Conservation (phyloP, 2,329 filamentous ascomycete species). For the Monosporascus sp. region DNA sequence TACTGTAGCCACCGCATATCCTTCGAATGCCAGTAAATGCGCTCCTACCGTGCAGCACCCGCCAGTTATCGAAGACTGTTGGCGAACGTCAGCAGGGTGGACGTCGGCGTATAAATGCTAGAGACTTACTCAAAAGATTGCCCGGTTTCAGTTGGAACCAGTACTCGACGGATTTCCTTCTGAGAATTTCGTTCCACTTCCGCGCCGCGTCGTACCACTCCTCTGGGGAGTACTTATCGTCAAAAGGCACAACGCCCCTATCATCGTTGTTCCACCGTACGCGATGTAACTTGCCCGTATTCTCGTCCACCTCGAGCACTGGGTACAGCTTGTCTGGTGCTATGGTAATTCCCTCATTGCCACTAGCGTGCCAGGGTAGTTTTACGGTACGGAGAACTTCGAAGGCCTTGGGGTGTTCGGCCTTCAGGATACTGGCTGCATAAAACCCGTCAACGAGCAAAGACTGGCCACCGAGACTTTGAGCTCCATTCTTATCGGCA, state of each 20-base stretch:
- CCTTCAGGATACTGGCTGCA: constrained; percentile 56
- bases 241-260: constrained; percentile 62
- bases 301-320: constrained; percentile 59
- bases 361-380: constrained; percentile 80
- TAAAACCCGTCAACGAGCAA: constrained; percentile 83
- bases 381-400: constrained; percentile 48
- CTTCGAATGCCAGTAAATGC: constrained; percentile 78
- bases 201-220: constrained; percentile 78
- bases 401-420: constrained; percentile 52
- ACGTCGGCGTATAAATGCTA: constrained; percentile 1
- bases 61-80: constrained; percentile 91
- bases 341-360: constrained; percentile 79
- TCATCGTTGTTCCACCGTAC: constrained; percentile 95
- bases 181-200: constrained; percentile 67
- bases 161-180: constrained; percentile 60
- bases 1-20: constrained; percentile 88
- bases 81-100: background rate
- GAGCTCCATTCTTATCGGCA: constrained; percentile 7
- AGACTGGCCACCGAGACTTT: constrained; percentile 61
- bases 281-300: constrained; percentile 38
- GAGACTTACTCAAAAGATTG: constrained; percentile 62
- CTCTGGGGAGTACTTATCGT: constrained; percentile 38
- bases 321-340: constrained; percentile 65
- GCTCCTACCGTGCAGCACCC: constrained; percentile 81
- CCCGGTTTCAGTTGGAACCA: constrained; percentile 81